These are phyloP conservation scores for Metschnikowia colocasiae DNA, from an alignment of 805 yeast genomes.

Conservation along the genomic window DNA sequence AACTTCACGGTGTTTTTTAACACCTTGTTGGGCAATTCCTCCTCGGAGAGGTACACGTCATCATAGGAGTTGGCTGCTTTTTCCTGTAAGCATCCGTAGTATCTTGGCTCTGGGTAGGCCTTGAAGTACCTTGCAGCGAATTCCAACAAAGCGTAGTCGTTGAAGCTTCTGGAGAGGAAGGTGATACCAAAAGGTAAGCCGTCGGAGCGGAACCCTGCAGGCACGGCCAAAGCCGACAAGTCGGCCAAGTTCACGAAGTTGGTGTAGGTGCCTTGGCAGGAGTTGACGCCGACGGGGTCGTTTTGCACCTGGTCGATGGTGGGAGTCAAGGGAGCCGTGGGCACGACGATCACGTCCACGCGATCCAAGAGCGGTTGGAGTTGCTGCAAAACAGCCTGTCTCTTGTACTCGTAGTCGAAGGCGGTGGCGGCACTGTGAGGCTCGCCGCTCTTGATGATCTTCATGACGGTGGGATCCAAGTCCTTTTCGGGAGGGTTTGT, in stretches of 20 bases:
- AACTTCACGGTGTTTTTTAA: slow-evolving; percentile 44
- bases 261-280: slow-evolving; percentile 97
- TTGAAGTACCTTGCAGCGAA: slow-evolving; percentile 71
- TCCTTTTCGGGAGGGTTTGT: slow-evolving; percentile 65
- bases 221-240: slow-evolving; percentile 85
- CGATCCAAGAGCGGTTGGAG: slow-evolving; percentile 51
- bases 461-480: slow-evolving; percentile 78
- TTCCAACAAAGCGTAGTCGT: slow-evolving; percentile 85
- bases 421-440: slow-evolving; percentile 77
- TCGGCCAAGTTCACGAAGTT: slow-evolving; percentile 95
- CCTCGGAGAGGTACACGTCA: slow-evolving; percentile 43
- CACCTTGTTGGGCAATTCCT: slow-evolving; percentile 15
- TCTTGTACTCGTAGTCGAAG: slow-evolving; percentile 80
- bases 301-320: slow-evolving; percentile 64
- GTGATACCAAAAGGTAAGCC: slow-evolving; percentile 92
- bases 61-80: slow-evolving; percentile 30
- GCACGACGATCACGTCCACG: slow-evolving; percentile 79
- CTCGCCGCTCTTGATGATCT: slow-evolving; percentile 76
- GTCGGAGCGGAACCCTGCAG: slow-evolving; percentile 79
- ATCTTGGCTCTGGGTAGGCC: slow-evolving; percentile 47
- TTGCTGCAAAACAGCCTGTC: slow-evolving; percentile 72
- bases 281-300: slow-evolving; percentile 81
- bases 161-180: slow-evolving; percentile 71
- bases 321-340: slow-evolving; percentile 93
- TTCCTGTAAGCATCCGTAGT: slow-evolving; percentile 51